Conservation (phyloP, 345 rosid genomes). For the Brassica juncea region DNA sequence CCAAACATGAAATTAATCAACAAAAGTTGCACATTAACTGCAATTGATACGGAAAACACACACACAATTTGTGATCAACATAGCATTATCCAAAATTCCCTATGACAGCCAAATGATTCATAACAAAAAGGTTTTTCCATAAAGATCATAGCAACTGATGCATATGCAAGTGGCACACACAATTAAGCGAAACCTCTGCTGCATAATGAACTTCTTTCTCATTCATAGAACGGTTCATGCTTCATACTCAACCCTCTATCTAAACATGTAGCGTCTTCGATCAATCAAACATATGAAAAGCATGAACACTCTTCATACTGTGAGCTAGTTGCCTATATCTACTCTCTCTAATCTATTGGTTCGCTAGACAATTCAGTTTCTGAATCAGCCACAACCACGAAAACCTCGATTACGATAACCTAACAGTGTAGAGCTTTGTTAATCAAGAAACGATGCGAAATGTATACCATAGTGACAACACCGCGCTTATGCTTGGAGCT, state of each 20-base stretch:
- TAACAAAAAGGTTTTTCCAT: neutral
- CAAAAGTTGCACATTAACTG: neutral
- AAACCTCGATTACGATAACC: slow-evolving; percentile 16
- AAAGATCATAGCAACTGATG: neutral
- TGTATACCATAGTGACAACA: slow-evolving; percentile 64
- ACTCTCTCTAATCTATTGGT: slow-evolving; percentile 6
- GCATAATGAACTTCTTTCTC: slow-evolving; percentile 10
- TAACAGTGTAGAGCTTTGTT: neutral
- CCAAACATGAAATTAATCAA: slow-evolving; percentile 6
- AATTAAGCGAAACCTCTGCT: slow-evolving; percentile 2
- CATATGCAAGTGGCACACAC: neutral
- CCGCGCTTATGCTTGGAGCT: slow-evolving; percentile 64
- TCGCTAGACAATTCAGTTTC: neutral
- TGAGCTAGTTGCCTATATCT: neutral
- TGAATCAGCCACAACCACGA: slow-evolving; percentile 5
- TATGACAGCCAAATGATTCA: neutral
- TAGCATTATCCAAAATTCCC: slow-evolving; percentile 1
- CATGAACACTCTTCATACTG: neutral
- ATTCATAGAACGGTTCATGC: slow-evolving; percentile 2
- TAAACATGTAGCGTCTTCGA: slow-evolving; percentile 12
- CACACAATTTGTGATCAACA: neutral
- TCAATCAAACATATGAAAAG: neutral
- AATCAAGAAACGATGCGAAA: slow-evolving; percentile 5
- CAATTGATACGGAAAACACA: neutral
- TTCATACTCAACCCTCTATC: slow-evolving; percentile 8